phyloP scores from a whole-genome alignment of 164 flowering plant genomes.

The Kalanchoe fedtschenkoi region DNA sequence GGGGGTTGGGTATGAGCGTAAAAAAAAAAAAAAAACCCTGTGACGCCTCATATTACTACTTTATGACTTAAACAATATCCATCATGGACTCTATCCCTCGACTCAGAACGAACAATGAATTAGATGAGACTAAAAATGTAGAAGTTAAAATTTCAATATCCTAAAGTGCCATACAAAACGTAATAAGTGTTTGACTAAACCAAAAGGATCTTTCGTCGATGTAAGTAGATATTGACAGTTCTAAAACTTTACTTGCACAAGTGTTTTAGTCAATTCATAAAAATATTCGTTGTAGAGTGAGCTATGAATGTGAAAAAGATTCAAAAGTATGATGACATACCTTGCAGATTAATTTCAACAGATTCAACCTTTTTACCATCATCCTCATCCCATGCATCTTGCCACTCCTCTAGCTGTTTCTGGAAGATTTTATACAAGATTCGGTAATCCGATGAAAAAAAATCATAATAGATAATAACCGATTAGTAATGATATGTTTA shows the following conservation, averaged over 20 bases:
- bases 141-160: neutral
- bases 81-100: too few species aligned
- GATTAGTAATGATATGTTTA: neutral
- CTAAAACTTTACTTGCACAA: neutral
- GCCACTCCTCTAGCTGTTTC: conserved; percentile 32
- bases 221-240: neutral
- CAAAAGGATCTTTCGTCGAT: neutral
- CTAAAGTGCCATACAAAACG: neutral
- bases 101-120: neutral
- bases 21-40: too few species aligned
- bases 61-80: too few species aligned
- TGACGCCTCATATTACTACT: too few species aligned
- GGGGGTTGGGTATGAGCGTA: too few species aligned
- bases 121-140: neutral
- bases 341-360: conserved; percentile 18
- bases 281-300: neutral
- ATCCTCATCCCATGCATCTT: conserved; percentile 30
- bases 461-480: neutral
- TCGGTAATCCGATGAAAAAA: too few species aligned
- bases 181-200: neutral
- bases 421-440: too few species aligned
- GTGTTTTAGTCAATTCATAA: neutral
- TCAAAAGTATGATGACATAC: conserved; percentile 11
- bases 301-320: neutral
- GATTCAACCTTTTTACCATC: conserved; percentile 15